Evolutionary conservation across 129 eudicot genomes (phyloP).

Genomic region (Solidago caesia): DNA sequence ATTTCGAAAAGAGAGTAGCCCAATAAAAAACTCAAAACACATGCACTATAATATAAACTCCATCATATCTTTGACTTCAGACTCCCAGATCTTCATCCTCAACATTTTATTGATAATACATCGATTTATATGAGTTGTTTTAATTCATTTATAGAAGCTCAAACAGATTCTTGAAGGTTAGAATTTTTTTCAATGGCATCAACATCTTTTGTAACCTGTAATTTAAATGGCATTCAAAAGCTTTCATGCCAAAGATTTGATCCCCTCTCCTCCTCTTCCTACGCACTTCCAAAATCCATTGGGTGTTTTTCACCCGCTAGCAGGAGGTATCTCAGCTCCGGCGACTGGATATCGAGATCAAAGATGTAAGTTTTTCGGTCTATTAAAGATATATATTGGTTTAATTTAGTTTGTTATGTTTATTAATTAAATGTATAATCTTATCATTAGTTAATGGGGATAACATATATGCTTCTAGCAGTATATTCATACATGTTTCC

Average conservation of each 20-base stretch:
- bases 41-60: not conserved
- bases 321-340: constrained; percentile 26
- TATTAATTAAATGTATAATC: not conserved
- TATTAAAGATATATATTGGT: not conserved
- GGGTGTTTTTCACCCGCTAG: constrained; percentile 12
- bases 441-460: too few relatives aligned
- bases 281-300: not conserved
- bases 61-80: not conserved
- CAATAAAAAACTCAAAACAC: not conserved
- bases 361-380: constrained; percentile 22
- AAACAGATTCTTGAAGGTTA: not conserved
- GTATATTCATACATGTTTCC: too few relatives aligned
- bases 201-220: constrained; percentile 20
- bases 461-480: too few relatives aligned
- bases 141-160: not conserved
- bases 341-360: constrained; percentile 20
- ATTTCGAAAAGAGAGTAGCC: constrained; percentile 5
- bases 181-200: constrained; percentile 23
- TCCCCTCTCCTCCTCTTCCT: constrained; percentile 16
- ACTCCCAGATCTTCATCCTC: not conserved
- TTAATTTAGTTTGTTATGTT: not conserved
- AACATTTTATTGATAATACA: not conserved
- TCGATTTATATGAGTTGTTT: not conserved
- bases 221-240: constrained; percentile 20
- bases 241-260: constrained; percentile 28